phyloP scores from a whole-genome alignment of 768 basidiomycete genomes.

The Pleurotus salmoneostramineus region DNA sequence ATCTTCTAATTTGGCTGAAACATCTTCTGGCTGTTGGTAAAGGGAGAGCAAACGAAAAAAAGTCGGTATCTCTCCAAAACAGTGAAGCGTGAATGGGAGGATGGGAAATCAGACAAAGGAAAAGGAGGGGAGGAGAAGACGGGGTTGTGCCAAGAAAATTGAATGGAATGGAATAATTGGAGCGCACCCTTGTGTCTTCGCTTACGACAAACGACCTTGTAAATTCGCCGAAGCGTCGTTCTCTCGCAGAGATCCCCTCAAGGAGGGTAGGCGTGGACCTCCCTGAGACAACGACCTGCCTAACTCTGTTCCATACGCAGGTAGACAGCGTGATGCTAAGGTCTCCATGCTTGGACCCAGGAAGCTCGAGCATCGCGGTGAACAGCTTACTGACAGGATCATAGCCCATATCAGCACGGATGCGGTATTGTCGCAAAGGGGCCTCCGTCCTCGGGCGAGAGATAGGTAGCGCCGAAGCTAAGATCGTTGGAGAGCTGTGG shows the following conservation, averaged over 20 bases:
- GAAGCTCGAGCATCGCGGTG: constrained; percentile 64
- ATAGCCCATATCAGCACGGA: constrained; percentile 62
- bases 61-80: constrained; percentile 14
- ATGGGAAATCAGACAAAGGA: constrained; percentile 13
- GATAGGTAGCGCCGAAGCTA: constrained; percentile 6
- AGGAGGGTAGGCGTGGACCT: constrained; percentile 36
- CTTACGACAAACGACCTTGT: constrained; percentile 51
- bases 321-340: constrained; percentile 57
- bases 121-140: constrained; percentile 8
- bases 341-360: constrained; percentile 58
- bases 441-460: constrained; percentile 16
- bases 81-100: constrained; percentile 11
- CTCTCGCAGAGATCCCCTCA: constrained; percentile 30
- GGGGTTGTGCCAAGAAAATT: too few species aligned
- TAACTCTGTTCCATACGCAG: constrained; percentile 57
- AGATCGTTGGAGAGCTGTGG: constrained; percentile 2
- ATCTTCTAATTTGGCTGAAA: constrained; percentile 52
- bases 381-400: constrained; percentile 45
- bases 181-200: constrained; percentile 48
- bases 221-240: constrained; percentile 52
- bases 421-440: constrained; percentile 30
- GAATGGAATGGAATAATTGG: constrained; percentile 8
- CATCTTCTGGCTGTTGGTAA: constrained; percentile 41
- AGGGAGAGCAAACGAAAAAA: constrained; percentile 14
- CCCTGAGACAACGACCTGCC: constrained; percentile 57